A percentile compares a stretch with the other conserved stretches of the same genome.
Conservation (phyloP, 768 basidiomycete species). For the Cytidiella melzeri region DNA sequence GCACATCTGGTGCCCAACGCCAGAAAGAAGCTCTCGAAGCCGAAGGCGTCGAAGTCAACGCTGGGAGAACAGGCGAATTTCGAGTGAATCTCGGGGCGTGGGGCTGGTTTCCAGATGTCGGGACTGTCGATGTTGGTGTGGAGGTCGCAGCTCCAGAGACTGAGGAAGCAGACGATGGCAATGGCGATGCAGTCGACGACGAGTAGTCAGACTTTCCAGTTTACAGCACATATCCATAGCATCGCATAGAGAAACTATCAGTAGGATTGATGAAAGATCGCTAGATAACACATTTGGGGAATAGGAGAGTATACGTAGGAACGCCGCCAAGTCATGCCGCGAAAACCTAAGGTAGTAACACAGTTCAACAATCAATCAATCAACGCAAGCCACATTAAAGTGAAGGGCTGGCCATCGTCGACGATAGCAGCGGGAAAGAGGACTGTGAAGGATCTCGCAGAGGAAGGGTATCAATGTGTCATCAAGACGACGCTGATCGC, state of each 20-base stretch:
- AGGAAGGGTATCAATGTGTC: background rate
- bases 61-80: conserved; percentile 48
- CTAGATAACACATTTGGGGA: too few species aligned
- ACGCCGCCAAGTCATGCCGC: too few species aligned
- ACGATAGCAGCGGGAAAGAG: background rate
- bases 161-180: background rate
- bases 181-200: background rate
- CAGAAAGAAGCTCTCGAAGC: conserved; percentile 73
- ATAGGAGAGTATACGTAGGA: too few species aligned
- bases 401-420: background rate
- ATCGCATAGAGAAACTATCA: too few species aligned
- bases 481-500: background rate
- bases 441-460: background rate
- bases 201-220: too few species aligned
- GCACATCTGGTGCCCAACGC: conserved; percentile 68
- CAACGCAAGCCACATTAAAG: background rate
- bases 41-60: conserved; percentile 75
- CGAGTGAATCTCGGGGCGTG: conserved; percentile 50
- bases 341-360: too few species aligned
- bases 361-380: too few species aligned
- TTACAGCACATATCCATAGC: too few species aligned
- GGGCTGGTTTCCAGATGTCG: conserved; percentile 61
- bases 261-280: too few species aligned
- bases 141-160: background rate
- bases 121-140: conserved; percentile 16